Evolutionary conservation across 257 asterid genomes (phyloP).

Genomic region (Plantago major): DNA sequence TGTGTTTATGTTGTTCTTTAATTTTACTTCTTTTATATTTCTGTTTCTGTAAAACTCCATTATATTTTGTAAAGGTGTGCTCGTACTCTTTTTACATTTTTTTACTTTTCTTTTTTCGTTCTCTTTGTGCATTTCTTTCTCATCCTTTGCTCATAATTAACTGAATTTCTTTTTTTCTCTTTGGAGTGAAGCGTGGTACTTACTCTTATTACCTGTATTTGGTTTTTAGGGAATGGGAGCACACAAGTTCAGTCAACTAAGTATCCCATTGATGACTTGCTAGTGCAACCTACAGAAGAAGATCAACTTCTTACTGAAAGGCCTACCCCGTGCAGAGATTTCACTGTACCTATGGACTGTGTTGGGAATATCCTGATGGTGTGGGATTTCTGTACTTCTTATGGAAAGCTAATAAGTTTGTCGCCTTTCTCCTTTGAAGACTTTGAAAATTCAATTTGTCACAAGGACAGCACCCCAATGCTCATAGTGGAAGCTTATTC

Average conservation of each 20-base stretch:
- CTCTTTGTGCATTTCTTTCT: too few relatives aligned
- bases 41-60: too few relatives aligned
- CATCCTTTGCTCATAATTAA: too few relatives aligned
- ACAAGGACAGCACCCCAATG: conserved; percentile 66
- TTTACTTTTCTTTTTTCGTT: too few relatives aligned
- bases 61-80: not conserved
- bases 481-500: conserved; percentile 75
- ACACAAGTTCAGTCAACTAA: too few relatives aligned
- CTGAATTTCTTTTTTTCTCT: not conserved
- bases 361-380: conserved; percentile 87
- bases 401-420: conserved; percentile 61
- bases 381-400: conserved; percentile 87
- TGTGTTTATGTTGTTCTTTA: too few relatives aligned
- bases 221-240: conserved; percentile 42
- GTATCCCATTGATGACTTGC: conserved; percentile 85
- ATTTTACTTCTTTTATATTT: too few relatives aligned
- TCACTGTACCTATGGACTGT: conserved; percentile 69
- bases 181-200: not conserved
- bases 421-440: conserved; percentile 90
- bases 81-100: not conserved
- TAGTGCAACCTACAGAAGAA: conserved; percentile 60
- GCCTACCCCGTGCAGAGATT: conserved; percentile 65
- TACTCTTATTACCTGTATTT: conserved; percentile 16
- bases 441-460: conserved; percentile 78
- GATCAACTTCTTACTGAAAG: conserved; percentile 55